Base-by-base conservation (phyloP, 352 stramenopile species). In the Phytophthora brassicae region DNA sequence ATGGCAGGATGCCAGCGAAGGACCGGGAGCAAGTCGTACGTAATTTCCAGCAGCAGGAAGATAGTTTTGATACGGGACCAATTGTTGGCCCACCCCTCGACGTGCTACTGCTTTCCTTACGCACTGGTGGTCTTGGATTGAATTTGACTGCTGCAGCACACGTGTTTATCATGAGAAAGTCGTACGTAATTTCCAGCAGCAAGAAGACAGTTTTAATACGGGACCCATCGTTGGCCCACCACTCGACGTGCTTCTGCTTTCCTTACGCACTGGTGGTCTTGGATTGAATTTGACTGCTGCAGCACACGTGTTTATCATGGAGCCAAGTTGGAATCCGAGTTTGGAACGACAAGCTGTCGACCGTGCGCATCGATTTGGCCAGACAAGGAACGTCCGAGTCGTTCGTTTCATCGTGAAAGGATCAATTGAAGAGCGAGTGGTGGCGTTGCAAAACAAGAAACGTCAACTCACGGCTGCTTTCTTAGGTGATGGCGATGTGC, bases 281-380 rank as follows among this genome's bases (percentile, higher is more conserved):
- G 94, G 92, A 12, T 83, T 98, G 46, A 98, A 98, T 56, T 78
- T 98, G 35, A 98, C 92, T 5, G 79, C 91, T 48, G 92, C 92
- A 14, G 89, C 89, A 23, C 84, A 97, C 36, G 90, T 98, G 29
- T 98, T 98, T 68, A 79, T 98, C 45, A 94, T 98, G 80, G 92
- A 98, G 73, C 92, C 92, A 22, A 90, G 88, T 33, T 93, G 90
- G 79, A 97, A 98, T 63, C 90, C 88, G 5, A 95, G 89, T 17
- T 70, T 97, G n/a, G 92, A 98, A 68, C 81, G 63, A 22, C 91
- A 98, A 50, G 91, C 91, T 0, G 81, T 97, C 35, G 89, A 95
- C 60, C 84, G 92, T 33, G 88, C 91, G 8, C 90, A 97, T 54
- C 86, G 94, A 17, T 94, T 95, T 35, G 87, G 89, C 16, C 88